phyloP scores from a whole-genome alignment of 1,139 yeast genomes.

The Taiozyma sp. region DNA sequence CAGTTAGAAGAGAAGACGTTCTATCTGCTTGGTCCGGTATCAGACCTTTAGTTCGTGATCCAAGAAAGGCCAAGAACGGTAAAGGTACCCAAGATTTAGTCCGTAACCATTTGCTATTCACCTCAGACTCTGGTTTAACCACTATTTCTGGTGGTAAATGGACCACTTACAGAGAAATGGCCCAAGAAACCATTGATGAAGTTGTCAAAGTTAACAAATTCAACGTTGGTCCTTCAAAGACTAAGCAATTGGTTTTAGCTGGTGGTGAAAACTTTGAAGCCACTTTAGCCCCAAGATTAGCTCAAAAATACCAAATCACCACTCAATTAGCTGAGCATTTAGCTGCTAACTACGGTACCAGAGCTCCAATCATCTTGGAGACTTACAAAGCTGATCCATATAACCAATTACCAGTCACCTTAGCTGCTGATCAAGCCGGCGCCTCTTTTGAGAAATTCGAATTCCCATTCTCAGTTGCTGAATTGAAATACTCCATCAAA shows the following conservation, averaged over 20 bases:
- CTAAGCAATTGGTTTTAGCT: conserved; percentile 57
- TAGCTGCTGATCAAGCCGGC: conserved; percentile 38
- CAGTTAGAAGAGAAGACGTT: conserved; percentile 86
- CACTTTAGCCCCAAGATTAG: conserved; percentile 73
- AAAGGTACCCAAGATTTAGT: conserved; percentile 77
- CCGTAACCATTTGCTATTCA: conserved; percentile 79
- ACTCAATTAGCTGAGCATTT: conserved; percentile 78
- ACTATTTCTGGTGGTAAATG: conserved; percentile 97
- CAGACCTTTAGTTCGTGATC: conserved; percentile 91
- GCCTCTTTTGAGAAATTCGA: conserved; percentile 44
- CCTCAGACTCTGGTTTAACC: conserved; percentile 68
- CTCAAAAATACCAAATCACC: conserved; percentile 74
- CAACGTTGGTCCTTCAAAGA: conserved; percentile 52
- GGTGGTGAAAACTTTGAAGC: conserved; percentile 77
- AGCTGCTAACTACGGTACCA: conserved; percentile 83
- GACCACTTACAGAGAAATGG: conserved; percentile 99
- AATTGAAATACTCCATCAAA: conserved; percentile 74
- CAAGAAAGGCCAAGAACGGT: conserved; percentile 44
- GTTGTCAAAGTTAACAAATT: conserved; percentile 49
- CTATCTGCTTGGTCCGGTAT: conserved; percentile 97
- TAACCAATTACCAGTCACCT: conserved; percentile 58
- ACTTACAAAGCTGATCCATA: conserved; percentile 47
- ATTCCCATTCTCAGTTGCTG: conserved; percentile 92
- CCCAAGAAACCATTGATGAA: conserved; percentile 85
- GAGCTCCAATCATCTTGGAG: conserved; percentile 79